Evolutionary conservation across 2,329 filamentous ascomycete species (phyloP), one percentile per base, ranked within the genome.

Genomic region (Aspergillus fumigatiaffinis): DNA sequence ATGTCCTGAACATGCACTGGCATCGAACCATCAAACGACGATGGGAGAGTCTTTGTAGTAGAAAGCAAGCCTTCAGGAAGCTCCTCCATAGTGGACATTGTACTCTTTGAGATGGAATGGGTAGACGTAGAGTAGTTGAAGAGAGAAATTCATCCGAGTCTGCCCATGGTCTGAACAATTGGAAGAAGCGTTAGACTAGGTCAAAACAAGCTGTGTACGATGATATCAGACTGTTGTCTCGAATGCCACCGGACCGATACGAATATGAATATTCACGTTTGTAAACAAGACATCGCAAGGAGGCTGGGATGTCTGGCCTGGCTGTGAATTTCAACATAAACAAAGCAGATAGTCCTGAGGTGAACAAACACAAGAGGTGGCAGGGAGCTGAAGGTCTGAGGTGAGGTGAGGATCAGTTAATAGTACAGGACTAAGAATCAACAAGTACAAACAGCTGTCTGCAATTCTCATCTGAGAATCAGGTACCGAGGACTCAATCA

Each of bases 1-100:
- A 80, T 71, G 63, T 77, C 73, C 25, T 74, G 70, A 25, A 73
- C 65, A 42, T 76, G 72, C 53, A 79, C 67, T 38, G 56, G 66
- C 52, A 74, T 71, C 49, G 70, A 66, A 51, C 68, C 67, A 44
- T 72, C 66, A 49, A 78, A 68, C 49, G 75, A 71, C 38, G 71
- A 69, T 14, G 73, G 68, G 26, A 76, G 66, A 41, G 67, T 65
- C 49, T 70, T 67, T 28, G 73, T 74, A 50, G 74, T 75, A 50
- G 72, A 72, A 53, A 81, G 69, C 61, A 80, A 70, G 42, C 75
- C 75, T 65, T 72, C 64, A 48, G 78, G 73, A 38, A 79, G 67
- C 59, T 62, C 68, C 28, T 73, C 69, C 76, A 79, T 79, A 29
- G 42, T 58, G 52, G 49, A 38, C 17, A 9, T 26, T 20, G 32